Base-by-base conservation (phyloP, 441 rosid species). In the Macaranga tanarius region DNA sequence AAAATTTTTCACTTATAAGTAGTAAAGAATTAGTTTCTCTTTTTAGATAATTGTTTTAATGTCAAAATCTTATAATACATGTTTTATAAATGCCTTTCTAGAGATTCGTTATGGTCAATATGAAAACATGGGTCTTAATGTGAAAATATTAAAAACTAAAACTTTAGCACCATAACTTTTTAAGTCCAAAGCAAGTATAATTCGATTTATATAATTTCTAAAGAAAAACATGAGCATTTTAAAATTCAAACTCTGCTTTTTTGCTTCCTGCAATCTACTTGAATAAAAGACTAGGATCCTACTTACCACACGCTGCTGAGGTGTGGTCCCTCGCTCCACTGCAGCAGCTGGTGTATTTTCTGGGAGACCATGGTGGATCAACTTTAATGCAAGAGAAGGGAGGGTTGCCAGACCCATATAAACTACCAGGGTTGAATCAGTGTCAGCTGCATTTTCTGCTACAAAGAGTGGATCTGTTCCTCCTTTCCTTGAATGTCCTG, bases 361-460 rank as follows among this genome's bases (percentile, higher is more conserved):
- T 34, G 94, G 93, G 9, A 94, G 87, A 77, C 97, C 99, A 65
- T 89, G 92, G 65, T 84, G 80, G 86, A 92, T 94, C 78, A 94
- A 84, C 77, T 88, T 94, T 28, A 61, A 80, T 2, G 97, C 91
- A 56, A 95, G 95, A 31, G 95, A 85, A 66, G 99, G 97, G 67
- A 95, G 88, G 2, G 99, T 95, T 42, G 97, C 87, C 68, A 92
- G 85, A 66, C 99, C 99, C 97, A 95, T 92, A 67, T 95, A 92
- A 26, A 95, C 92, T 23, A 95, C 99, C 47, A 95, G 81, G 23
- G 97, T 95, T n/a, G 97, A 86, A 76, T 91, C 97, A 17, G 86
- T 90, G 61, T 95, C 97, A 54, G 93, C 96, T 50, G 95, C 93
- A 80, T 89, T 92, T 82, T 91, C 95, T 5, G 96, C 97, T n/a